Evolutionary conservation across 2,329 filamentous ascomycete species (phyloP), one percentile per base, ranked within the genome.

Genomic region (Diaporthe velutina): DNA sequence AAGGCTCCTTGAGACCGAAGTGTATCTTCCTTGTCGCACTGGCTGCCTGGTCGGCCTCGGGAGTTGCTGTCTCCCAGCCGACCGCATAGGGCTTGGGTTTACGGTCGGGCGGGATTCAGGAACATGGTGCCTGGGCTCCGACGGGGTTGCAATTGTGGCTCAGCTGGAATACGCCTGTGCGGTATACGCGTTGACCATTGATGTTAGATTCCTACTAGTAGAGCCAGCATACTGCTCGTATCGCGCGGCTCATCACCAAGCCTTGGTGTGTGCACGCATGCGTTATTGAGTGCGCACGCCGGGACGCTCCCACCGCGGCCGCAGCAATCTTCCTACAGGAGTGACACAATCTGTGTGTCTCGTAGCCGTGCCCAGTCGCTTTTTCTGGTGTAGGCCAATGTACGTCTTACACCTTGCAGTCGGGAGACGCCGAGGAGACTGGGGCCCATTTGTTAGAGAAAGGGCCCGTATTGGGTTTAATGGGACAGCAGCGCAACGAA

Each of bases 61-160:
- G 45, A 5, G 42, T 17, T 28, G 12, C 33, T n/a, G 30, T 67
- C 61, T 52, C 61, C 61, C 45, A 52, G 45, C 61, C 61, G 61
- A 52, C 61, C 45, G 61, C 40, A 30, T 30, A 8, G 25, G 58
- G 30, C 1, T 40, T 3, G 33, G 2, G 28, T 6, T 15, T 25
- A 22, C 2, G 25, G 58, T 13, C 58, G 58, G 58, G n/a, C 61
- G 61, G 61, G 45, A 67, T 67, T 67, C 61, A 67, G 30, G 33
- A 9, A 52, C 22, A 38, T 25, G 42, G 42, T 25, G 22, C 33
- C 25, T 30, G 17, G 58, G 58, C 25, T 45, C 58, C 61, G 45
- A 35, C 61, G 61, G 61, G 30, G 19, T 67, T 67, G 25, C 61
- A 67, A 19, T 45, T n/a, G 61, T 67, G 61, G 61, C 61, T 67